phyloP scores from a whole-genome alignment of 495 filamentous ascomycete species.

The Xylaria cubensis region DNA sequence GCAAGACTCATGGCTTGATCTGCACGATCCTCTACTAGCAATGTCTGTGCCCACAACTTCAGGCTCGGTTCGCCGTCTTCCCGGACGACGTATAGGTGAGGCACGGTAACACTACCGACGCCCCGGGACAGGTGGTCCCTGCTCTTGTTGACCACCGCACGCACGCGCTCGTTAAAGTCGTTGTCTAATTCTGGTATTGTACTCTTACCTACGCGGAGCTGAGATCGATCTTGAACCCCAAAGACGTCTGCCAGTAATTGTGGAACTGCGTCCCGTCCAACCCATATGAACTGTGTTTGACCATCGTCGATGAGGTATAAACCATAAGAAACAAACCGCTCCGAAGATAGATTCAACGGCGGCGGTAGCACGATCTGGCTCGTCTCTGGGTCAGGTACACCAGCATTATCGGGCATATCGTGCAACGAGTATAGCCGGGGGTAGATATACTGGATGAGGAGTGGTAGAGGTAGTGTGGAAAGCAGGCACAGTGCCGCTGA shows the following conservation, averaged over 20 bases:
- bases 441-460: conserved; percentile 97
- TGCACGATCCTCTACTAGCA: conserved; percentile 93
- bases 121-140: conserved; percentile 82
- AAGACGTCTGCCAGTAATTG: conserved; percentile 91
- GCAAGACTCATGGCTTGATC: conserved; percentile 90
- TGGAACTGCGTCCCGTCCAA: conserved; percentile 90
- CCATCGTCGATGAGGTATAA: conserved; percentile 97
- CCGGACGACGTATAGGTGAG: conserved; percentile 90
- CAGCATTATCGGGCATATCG: conserved; percentile 96
- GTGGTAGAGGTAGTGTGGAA: conserved; percentile 87
- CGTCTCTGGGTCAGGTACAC: conserved; percentile 80
- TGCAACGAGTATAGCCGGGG: conserved; percentile 92
- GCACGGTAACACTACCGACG: conserved; percentile 88
- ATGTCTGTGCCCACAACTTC: conserved; percentile 94
- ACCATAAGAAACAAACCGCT: conserved; percentile 88
- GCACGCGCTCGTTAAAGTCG: conserved; percentile 93
- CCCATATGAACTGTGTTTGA: conserved; percentile 97
- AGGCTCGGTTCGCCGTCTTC: conserved; percentile 96
- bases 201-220: conserved; percentile 90
- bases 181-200: conserved; percentile 85
- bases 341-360: conserved; percentile 84
- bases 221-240: conserved; percentile 76
- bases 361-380: conserved; percentile 89
- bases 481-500: conserved; percentile 92
- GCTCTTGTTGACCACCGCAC: conserved; percentile 90